These are phyloP conservation scores for Porphyrellus cyaneotinctus DNA, from an alignment of 768 basidiomycete genomes.

Conservation along the genomic window DNA sequence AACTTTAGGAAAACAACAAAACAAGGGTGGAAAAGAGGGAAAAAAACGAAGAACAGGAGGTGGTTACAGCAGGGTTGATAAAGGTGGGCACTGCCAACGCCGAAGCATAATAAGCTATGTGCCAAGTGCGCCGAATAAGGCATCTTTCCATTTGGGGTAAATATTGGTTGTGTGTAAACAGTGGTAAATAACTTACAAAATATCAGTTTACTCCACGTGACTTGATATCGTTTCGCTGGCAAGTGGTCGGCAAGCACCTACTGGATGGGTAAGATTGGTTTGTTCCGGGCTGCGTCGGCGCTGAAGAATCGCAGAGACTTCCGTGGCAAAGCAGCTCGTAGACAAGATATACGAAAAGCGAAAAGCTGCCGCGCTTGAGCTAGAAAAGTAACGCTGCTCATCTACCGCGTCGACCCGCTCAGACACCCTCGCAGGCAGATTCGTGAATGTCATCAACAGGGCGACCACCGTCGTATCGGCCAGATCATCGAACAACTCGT, in stretches of 20 bases:
- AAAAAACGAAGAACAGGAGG: background rate
- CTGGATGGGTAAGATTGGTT: slow-evolving; percentile 21
- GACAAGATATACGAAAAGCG: slow-evolving; percentile 97
- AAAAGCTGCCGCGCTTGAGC: slow-evolving; percentile 90
- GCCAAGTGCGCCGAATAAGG: background rate
- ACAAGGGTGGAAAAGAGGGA: background rate
- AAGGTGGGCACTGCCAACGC: background rate
- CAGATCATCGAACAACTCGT: slow-evolving; percentile 93
- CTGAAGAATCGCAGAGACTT: slow-evolving; percentile 48
- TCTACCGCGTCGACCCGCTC: slow-evolving; percentile 3
- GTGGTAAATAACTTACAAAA: background rate
- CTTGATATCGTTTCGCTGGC: background rate
- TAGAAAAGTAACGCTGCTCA: slow-evolving; percentile 71
- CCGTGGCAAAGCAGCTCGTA: slow-evolving; percentile 73
- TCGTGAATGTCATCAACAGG: slow-evolving; percentile 78
- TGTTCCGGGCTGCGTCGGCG: no score
- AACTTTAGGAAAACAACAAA: background rate
- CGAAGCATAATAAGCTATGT: background rate
- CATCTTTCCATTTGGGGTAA: background rate
- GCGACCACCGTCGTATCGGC: slow-evolving; percentile 75
- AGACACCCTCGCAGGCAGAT: slow-evolving; percentile 56
- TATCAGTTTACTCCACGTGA: slow-evolving; percentile 1
- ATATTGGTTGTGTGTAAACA: background rate
- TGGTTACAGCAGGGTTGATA: background rate
- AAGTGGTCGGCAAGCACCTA: background rate